Evolutionary conservation across 495 filamentous ascomycete species (phyloP).

Genomic region (Podospora tetraspora): DNA sequence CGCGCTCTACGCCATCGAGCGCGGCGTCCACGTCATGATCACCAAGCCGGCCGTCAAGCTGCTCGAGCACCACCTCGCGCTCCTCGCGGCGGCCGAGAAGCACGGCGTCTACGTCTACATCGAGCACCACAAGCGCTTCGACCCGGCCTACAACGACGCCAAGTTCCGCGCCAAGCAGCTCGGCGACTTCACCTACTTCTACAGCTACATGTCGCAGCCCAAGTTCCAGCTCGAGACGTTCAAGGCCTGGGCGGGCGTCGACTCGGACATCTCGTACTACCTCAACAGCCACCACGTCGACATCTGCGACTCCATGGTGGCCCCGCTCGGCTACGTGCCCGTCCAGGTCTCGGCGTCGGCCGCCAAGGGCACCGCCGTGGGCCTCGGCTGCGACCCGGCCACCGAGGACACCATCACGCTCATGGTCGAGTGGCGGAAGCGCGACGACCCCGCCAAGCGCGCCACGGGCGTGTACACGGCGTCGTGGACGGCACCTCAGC

Average conservation of each 20-base stretch:
- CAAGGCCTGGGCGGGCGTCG: constrained; percentile 89
- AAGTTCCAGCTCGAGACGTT: constrained; percentile 92
- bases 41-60: constrained; percentile 92
- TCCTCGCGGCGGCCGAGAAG: constrained; percentile 66
- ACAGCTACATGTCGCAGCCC: constrained; percentile 93
- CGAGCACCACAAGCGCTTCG: constrained; percentile 95
- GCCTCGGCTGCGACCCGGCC: constrained; percentile 69
- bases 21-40: constrained; percentile 81
- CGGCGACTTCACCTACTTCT: constrained; percentile 97
- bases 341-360: constrained; percentile 74
- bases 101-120: constrained; percentile 85
- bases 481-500: constrained; percentile 89
- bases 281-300: constrained; percentile 92
- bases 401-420: constrained; percentile 94
- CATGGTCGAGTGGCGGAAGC: constrained; percentile 80
- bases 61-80: constrained; percentile 68
- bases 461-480: constrained; percentile 93
- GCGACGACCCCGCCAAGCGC: constrained; percentile 55
- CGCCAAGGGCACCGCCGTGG: constrained; percentile 60
- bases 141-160: constrained; percentile 87
- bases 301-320: constrained; percentile 84
- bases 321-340: constrained; percentile 60
- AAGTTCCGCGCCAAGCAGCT: constrained; percentile 64
- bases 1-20: constrained; percentile 84
- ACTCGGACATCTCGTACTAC: constrained; percentile 92